These are phyloP conservation scores for Cytauxzoon felis DNA, from an alignment of 169 alveolate genomes.

Conservation along the genomic window DNA sequence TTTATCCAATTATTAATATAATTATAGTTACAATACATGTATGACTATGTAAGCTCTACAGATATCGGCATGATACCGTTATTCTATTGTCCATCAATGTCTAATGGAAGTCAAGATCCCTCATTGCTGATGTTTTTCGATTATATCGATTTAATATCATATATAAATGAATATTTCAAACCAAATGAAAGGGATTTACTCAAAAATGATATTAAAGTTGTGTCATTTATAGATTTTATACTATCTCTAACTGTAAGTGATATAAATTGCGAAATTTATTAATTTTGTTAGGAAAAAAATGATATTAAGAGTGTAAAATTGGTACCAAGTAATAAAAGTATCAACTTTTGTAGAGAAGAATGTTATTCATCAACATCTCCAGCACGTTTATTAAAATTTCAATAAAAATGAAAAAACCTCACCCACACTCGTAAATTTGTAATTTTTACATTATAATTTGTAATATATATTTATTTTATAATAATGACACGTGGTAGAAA, in stretches of 20 bases:
- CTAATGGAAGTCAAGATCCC: neutral
- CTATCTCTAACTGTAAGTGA: neutral
- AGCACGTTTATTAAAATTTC: neutral
- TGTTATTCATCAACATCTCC: neutral
- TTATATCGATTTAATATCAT: slow-evolving; percentile 12
- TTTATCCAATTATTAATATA: neutral
- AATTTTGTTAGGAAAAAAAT: slow-evolving; percentile 10
- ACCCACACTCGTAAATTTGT: neutral
- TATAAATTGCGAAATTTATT: neutral
- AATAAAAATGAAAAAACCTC: neutral
- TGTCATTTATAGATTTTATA: slow-evolving; percentile 31
- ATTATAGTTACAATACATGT: neutral
- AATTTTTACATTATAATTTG: neutral
- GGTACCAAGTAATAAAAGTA: neutral
- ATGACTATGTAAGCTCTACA: slow-evolving; percentile 1
- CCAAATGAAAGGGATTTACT: slow-evolving; percentile 17
- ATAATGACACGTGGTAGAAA: slow-evolving; percentile 31
- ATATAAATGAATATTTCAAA: slow-evolving; percentile 1
- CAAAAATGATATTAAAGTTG: slow-evolving; percentile 8
- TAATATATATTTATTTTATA: neutral
- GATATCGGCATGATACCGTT: neutral
- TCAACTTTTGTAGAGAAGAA: slow-evolving; percentile 19
- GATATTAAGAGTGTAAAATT: slow-evolving; percentile 2
- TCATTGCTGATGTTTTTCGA: slow-evolving; percentile 33
- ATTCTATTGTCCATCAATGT: slow-evolving; percentile 6